Base-by-base conservation (phyloP, 176 grass and related monocot species). In the Ananas comosus region DNA sequence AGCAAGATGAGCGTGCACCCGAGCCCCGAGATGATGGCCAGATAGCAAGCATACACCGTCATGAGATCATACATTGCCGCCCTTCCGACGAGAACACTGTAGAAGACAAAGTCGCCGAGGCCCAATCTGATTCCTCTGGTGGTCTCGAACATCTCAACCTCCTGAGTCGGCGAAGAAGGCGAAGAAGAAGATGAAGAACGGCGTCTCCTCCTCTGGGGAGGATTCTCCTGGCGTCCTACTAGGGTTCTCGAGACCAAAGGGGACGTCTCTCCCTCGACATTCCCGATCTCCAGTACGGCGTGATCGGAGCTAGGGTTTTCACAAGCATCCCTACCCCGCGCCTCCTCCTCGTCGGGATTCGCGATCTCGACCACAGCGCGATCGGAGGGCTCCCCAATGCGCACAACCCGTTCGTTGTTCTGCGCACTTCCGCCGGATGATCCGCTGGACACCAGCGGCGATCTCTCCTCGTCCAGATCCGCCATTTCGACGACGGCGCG, bases 31-130 rank as follows among this genome's bases (percentile, higher is more conserved):
- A 99, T 90, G 72, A 93, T 99, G 48, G 90, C 94, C 59, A 99
- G 89, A 78, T 99, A 99, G 77, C 94, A 99, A n/a, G 94, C 94
- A 72, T 93, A 99, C 12, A 99, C 94, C 2, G 89, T 99, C 90
- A 93, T 99, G 70, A 99, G 72, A 82, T 93, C 94, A 68, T 99
- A 99, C 94, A 99, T 99, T 0, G 94, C 89, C 51, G 94, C 94
- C 67, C 90, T 91, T 76, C 94, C 94, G 47, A 93, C 94, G 51
- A 99, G 85, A 59, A 99, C 94, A 19, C 90, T 99, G 56, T 93
- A 99, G 84, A 93, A 99, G 64, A 99, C 80, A 71, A 99, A 99
- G 86, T 99, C 94, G 13, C 94, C 89, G 18, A 93, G 80, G 57
- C 94, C 94, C 71, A 93, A 59, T 70, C 88, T 92, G 70, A 99